Base-by-base conservation (phyloP, 2,329 filamentous ascomycete genomes). In the Calonectria ilicicola region DNA sequence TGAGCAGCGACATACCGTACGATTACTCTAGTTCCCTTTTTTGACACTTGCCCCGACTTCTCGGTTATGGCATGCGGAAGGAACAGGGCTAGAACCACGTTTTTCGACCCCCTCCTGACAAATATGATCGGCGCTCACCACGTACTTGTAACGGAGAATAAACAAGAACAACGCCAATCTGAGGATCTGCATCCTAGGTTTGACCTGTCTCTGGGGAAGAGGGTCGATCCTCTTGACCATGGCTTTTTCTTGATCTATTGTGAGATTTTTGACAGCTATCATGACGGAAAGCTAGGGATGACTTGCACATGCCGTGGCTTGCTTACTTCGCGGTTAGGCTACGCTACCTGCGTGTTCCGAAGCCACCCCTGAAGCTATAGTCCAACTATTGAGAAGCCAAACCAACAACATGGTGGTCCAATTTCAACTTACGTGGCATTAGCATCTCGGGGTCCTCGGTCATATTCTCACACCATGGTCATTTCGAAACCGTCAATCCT, bases 151-250 rank as follows among this genome's bases (percentile, higher is more conserved):
- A 68, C 69, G 69, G 69, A 68, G 58, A 72, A 72, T 72, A 60
- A 70, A 66, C n/a, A 60, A 51, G 12, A 46, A 44, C 40, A 60
- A 58, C 58, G 65, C 69, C 69, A 72, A 67, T 68, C 65, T 67
- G 65, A 67, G 49, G 69, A 72, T 72, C 69, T 51, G 42, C 69
- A 72, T 68, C 65, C 65, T 58, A 68, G 69, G 42, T 40, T 72
- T 42, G 27, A 53, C 26, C 40, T 56, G 56, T 26, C 53, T 68
- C 66, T 40, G 66, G 66, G 53, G 66, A 60, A 68, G 42, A 60
- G 69, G 69, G 64, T 58, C 69, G 56, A 64, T 67, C 38, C 8
- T 27, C 44, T 67, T 62, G 46, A 62, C 49, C 38, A 62, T 47
- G 38, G 14, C 35, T 14, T 35, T 10, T 23, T 51, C 23, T 42